Base-by-base conservation (phyloP, 2,329 filamentous ascomycete species). In the Acrodontium crateriforme region DNA sequence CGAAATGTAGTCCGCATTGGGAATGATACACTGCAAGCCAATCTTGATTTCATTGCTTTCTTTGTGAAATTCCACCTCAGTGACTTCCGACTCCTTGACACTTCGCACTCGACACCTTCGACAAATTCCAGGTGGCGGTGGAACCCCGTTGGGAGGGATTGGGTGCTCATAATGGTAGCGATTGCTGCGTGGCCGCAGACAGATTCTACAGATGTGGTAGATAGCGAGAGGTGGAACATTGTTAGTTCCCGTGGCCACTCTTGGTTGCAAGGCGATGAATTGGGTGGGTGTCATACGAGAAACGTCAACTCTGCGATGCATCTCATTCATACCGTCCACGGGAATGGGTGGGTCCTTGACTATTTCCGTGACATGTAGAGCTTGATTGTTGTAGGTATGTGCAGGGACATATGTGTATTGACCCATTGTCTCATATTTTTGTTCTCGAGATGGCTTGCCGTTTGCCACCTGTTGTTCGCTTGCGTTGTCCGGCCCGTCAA, bases 141-240 rank as follows among this genome's bases (percentile, higher is more conserved):
- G 46, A 5, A 47, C 32, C n/a, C 40, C 41, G 18, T 49, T 41
- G 18, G 39, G 28, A 2, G 45, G 40, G 9, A 54, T 47, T 2
- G 49, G 50, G 29, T 53, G 42, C 21, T 45, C 42, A 28, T 40
- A 36, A 34, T 54, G 50, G 28, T 50, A 54, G 18, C 41, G 41
- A 18, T 40, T 38, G 28, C 49, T 52, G 23, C 50, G 43, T 12
- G 49, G 46, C 9, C 46, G 41, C 9, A 43, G 28, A 25, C 50
- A 54, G 11, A 49, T 39, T 26, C 46, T 41, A 34, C 49, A 54
- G 27, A 51, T 45, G 36, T 54, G 50, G 28, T 47, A 49, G 25
- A 50, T 32, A 3, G 42, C 45, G 9, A 51, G 36, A 6, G 45
- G 40, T 13, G 45, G 45, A 11, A 47, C 32, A 26, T 35, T 27